These are phyloP conservation scores for Lasiodiplodia theobromae DNA, from an alignment of 2,329 filamentous ascomycete species.

Conservation along the genomic window DNA sequence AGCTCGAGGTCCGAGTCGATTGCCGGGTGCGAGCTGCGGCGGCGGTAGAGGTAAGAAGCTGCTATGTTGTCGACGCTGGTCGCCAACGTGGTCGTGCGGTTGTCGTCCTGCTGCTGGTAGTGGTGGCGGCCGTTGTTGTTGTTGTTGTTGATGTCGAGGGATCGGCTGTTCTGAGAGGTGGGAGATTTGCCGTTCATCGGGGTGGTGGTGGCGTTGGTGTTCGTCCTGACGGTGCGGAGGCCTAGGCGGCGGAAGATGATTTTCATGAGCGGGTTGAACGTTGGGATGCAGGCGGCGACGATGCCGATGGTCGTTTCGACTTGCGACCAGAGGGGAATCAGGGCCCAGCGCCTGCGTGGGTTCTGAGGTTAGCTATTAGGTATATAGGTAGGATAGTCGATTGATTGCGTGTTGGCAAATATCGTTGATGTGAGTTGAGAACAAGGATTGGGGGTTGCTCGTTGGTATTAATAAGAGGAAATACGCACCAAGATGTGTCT, in stretches of 20 bases:
- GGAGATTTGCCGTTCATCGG: neutral
- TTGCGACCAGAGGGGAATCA: slow-evolving; percentile 26
- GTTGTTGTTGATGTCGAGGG: too few species aligned
- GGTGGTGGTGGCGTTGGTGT: neutral
- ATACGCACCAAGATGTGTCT: slow-evolving; percentile 3
- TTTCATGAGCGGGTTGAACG: slow-evolving; percentile 19
- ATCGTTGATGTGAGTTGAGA: neutral
- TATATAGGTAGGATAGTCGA: neutral
- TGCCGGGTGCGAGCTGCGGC: too few species aligned
- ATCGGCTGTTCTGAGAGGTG: too few species aligned
- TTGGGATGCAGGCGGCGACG: slow-evolving; percentile 25
- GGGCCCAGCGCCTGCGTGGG: slow-evolving; percentile 14
- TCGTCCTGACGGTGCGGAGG: neutral
- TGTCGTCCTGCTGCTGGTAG: neutral
- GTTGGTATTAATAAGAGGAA: neutral
- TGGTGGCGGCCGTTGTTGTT: neutral
- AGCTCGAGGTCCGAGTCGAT: too few species aligned
- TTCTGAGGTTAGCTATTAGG: neutral
- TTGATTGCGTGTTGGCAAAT: neutral
- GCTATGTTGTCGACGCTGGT: too few species aligned
- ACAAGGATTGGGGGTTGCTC: neutral
- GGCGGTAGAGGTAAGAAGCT: too few species aligned
- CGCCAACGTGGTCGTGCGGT: too few species aligned
- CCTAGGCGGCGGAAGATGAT: neutral
- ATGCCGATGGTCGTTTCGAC: slow-evolving; percentile 26